Evolutionary conservation across 164 flowering plant species (phyloP).

Genomic region (Annona cherimola): DNA sequence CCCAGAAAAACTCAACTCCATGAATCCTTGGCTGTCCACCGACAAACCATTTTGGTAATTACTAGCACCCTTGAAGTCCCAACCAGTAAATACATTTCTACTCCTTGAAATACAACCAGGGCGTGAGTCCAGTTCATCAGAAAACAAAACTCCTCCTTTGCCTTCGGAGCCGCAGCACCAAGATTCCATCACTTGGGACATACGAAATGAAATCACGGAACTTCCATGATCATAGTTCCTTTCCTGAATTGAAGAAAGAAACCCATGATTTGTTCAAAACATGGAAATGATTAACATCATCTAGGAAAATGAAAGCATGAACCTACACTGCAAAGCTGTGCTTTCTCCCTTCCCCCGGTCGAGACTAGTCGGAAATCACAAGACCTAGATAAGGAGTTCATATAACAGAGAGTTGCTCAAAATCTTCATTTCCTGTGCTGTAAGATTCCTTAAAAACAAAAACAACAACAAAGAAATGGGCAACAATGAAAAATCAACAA

Average conservation of each 20-base stretch:
- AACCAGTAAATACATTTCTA: conserved; percentile 24
- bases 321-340: background rate
- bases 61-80: conserved; percentile 34
- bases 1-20: conserved; percentile 28
- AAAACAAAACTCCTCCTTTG: conserved; percentile 31
- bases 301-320: background rate
- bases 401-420: background rate
- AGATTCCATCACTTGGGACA: conserved; percentile 37
- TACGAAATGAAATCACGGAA: conserved; percentile 2
- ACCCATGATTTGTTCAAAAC: conserved; percentile 1
- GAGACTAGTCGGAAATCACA: background rate
- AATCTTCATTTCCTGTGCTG: background rate
- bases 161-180: conserved; percentile 45
- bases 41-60: conserved; percentile 20
- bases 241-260: conserved; percentile 3
- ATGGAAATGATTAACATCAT: background rate
- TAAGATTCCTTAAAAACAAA: background rate
- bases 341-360: no score
- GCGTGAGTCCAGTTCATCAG: conserved; percentile 33
- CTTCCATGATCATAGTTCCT: background rate
- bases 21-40: conserved; percentile 23
- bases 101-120: conserved; percentile 27
- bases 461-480: background rate
- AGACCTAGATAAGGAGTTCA: background rate
- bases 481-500: background rate